Evolutionary conservation across 495 filamentous ascomycete genomes (phyloP).

Genomic region (Neurospora sp.): DNA sequence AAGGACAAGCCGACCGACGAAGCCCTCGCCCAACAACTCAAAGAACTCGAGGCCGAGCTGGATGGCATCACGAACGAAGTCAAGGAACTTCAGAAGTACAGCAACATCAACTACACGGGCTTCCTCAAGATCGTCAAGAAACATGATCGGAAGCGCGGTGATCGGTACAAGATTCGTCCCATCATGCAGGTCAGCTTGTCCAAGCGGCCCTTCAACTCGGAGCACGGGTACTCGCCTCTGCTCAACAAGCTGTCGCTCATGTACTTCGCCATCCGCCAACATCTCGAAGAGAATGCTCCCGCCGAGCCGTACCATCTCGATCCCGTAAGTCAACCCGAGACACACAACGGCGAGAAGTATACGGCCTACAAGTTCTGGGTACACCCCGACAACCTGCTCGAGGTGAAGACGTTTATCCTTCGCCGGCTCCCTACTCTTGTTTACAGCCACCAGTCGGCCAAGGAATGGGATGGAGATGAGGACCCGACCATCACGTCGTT

Average conservation of each 20-base stretch:
- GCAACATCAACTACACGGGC: slow-evolving; percentile 91
- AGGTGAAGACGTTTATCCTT: slow-evolving; percentile 90
- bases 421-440: slow-evolving; percentile 82
- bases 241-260: slow-evolving; percentile 85
- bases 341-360: slow-evolving; percentile 55
- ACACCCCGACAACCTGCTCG: slow-evolving; percentile 84
- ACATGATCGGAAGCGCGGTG: slow-evolving; percentile 81
- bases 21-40: slow-evolving; percentile 45
- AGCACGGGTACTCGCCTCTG: slow-evolving; percentile 77
- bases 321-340: slow-evolving; percentile 29
- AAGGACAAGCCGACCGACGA: slow-evolving; percentile 26
- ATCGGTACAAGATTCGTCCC: slow-evolving; percentile 73
- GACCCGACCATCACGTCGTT: slow-evolving; percentile 91
- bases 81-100: slow-evolving; percentile 89
- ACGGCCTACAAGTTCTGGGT: slow-evolving; percentile 98
- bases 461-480: slow-evolving; percentile 60
- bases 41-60: slow-evolving; percentile 65
- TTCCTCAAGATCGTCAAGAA: slow-evolving; percentile 98
- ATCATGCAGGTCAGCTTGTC: slow-evolving; percentile 82
- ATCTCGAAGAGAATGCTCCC: slow-evolving; percentile 45
- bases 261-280: slow-evolving; percentile 88
- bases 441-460: slow-evolving; percentile 79
- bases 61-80: slow-evolving; percentile 83
- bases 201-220: slow-evolving; percentile 85
- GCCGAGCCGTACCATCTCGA: slow-evolving; percentile 22